phyloP scores from a whole-genome alignment of 2,329 filamentous ascomycete genomes.

The Macrophomina tecta region DNA sequence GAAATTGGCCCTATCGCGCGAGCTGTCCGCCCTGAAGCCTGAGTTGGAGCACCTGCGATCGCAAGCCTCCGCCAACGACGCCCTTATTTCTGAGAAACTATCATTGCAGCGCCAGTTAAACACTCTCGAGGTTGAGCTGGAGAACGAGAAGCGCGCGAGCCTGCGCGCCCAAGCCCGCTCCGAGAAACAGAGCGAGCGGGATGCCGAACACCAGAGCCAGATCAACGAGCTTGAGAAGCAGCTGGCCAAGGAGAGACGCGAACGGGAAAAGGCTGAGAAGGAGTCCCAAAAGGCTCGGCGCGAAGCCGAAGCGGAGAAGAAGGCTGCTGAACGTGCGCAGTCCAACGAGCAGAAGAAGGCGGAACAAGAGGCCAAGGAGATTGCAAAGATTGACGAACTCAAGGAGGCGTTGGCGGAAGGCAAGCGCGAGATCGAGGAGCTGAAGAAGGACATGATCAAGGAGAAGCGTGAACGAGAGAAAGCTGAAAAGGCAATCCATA shows the following conservation, averaged over 20 bases:
- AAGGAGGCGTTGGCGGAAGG: conserved; percentile 29
- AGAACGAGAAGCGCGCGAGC: conserved; percentile 76
- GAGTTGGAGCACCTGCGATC: conserved; percentile 68
- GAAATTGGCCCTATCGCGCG: conserved; percentile 66
- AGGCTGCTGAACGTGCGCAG: conserved; percentile 39
- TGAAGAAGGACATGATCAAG: conserved; percentile 40
- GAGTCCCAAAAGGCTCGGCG: conserved; percentile 43
- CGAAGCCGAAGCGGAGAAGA: conserved; percentile 42
- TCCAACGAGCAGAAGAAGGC: conserved; percentile 42
- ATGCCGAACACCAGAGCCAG: conserved; percentile 53
- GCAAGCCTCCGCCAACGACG: conserved; percentile 67
- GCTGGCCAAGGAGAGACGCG: conserved; percentile 53
- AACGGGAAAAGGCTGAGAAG: conserved; percentile 49
- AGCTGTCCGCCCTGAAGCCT: conserved; percentile 63
- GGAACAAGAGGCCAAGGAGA: conserved; percentile 31
- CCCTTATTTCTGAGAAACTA: conserved; percentile 77
- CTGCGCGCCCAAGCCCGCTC: conserved; percentile 62
- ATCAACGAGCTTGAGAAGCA: conserved; percentile 55
- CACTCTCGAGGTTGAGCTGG: conserved; percentile 79
- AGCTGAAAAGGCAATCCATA: conserved; percentile 59
- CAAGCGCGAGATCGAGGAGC: conserved; percentile 34
- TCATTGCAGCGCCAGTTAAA: conserved; percentile 78
- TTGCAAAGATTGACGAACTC: conserved; percentile 17
- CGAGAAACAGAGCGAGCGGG: conserved; percentile 56
- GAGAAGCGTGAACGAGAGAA: conserved; percentile 58